A percentile compares a stretch with the other conserved stretches of the same genome.
Conservation (phyloP, 805 yeast species). For the Brettanomyces bruxellensis region DNA sequence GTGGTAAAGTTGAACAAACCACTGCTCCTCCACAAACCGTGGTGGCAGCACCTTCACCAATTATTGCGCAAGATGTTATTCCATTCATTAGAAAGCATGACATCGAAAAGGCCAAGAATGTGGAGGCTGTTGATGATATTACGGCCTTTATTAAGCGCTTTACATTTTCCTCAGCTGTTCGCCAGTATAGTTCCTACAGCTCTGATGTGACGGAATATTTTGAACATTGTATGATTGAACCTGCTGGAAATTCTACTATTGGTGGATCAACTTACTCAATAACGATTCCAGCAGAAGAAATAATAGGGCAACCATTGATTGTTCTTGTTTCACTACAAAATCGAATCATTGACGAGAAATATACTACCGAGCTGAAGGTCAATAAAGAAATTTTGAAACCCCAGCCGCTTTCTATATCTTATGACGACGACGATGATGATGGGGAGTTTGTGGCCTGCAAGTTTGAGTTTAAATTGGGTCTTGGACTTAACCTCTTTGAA, state of each 20-base stretch:
- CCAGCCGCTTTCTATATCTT: conserved; percentile 31
- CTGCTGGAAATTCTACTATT: conserved; percentile 23
- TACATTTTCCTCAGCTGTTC: conserved; percentile 26
- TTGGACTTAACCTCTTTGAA: conserved; percentile 37
- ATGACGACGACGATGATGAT: conserved; percentile 16
- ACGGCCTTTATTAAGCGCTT: conserved; percentile 31
- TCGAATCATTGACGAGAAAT: conserved; percentile 28
- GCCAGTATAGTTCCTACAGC: conserved; percentile 13
- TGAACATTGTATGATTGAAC: conserved; percentile 24
- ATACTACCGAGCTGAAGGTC: conserved; percentile 29
- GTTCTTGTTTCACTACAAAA: conserved; percentile 36
- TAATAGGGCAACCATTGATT: conserved; percentile 32
- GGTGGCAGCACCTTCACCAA: conserved; percentile 11
- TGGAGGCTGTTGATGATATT: conserved; percentile 17
- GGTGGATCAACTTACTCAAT: conserved; percentile 32
- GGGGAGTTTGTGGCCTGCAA: conserved; percentile 24
- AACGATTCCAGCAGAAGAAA: conserved; percentile 37
- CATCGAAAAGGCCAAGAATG: conserved; percentile 11
- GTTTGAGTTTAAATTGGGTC: conserved; percentile 37
- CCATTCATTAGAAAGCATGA: conserved; percentile 14
- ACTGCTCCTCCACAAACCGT: not conserved
- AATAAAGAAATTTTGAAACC: conserved; percentile 38
- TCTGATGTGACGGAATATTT: conserved; percentile 13
- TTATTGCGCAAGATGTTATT: conserved; percentile 18
- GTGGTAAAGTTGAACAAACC: not conserved